These are phyloP conservation scores for Xerocomus potaroensis DNA, from an alignment of 768 basidiomycete species.

Conservation along the genomic window DNA sequence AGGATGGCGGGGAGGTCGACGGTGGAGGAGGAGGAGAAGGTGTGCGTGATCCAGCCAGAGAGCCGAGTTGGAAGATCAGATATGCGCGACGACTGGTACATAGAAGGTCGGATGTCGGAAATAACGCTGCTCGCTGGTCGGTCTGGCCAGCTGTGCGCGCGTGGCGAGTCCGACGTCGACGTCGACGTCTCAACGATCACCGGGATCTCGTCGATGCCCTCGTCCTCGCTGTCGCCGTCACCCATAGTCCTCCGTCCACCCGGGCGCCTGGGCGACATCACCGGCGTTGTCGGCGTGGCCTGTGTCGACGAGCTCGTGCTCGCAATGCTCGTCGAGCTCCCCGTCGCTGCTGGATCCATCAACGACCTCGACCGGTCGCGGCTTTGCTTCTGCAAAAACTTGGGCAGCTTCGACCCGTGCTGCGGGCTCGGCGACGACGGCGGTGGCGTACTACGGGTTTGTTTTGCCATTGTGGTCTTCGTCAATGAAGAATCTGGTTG, in stretches of 20 bases:
- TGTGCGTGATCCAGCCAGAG: constrained; percentile 79
- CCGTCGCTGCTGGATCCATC: constrained; percentile 34
- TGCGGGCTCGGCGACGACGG: constrained; percentile 40
- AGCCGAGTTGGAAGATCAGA: constrained; percentile 71
- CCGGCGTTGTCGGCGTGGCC: constrained; percentile 29
- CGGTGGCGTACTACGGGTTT: constrained; percentile 40
- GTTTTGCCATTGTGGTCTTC: constrained; percentile 40
- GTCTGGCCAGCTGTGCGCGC: constrained; percentile 52
- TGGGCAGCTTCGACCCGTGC: constrained; percentile 55
- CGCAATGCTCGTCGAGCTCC: constrained; percentile 34
- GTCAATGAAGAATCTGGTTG: background rate
- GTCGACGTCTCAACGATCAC: constrained; percentile 56
- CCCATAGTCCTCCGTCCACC: constrained; percentile 33
- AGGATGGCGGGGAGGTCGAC: constrained; percentile 62
- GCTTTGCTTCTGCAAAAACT: constrained; percentile 61
- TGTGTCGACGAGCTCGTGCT: constrained; percentile 40
- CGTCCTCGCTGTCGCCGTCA: constrained; percentile 32
- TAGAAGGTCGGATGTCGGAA: constrained; percentile 40
- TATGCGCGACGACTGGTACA: constrained; percentile 49
- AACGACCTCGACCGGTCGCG: constrained; percentile 60
- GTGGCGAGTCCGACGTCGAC: constrained; percentile 42
- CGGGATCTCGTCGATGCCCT: constrained; percentile 48
- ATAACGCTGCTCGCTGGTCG: constrained; percentile 48
- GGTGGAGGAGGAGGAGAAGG: constrained; percentile 66
- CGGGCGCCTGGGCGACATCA: constrained; percentile 21